phyloP scores from a whole-genome alignment of 2,329 filamentous ascomycete genomes.

The Pseudopyrenochaeta lycopersici region DNA sequence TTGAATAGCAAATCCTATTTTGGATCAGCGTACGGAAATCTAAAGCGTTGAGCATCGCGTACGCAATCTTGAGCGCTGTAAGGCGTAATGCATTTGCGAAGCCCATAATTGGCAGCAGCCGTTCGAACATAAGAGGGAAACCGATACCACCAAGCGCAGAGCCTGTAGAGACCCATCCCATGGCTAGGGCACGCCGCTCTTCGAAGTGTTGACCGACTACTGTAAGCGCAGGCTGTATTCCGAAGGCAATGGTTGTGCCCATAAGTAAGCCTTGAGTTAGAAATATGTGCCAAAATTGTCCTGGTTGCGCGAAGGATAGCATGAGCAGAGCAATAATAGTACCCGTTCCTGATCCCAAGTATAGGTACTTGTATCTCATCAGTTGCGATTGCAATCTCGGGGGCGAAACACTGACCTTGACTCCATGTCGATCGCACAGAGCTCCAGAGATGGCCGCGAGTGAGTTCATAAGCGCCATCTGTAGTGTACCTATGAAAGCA shows the following conservation, averaged over 20 bases:
- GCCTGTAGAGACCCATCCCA: slow-evolving; percentile 55
- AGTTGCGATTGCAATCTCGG: not conserved
- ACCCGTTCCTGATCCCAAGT: slow-evolving; percentile 35
- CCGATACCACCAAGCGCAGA: slow-evolving; percentile 59
- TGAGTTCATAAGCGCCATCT: slow-evolving; percentile 59
- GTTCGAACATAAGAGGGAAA: slow-evolving; percentile 65
- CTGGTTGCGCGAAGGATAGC: slow-evolving; percentile 33
- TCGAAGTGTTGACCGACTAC: slow-evolving; percentile 56
- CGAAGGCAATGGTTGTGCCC: slow-evolving; percentile 53
- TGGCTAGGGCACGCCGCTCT: slow-evolving; percentile 52
- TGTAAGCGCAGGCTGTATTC: slow-evolving; percentile 54
- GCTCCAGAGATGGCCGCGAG: slow-evolving; percentile 68
- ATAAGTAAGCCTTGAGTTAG: slow-evolving; percentile 56
- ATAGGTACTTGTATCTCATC: slow-evolving; percentile 34
- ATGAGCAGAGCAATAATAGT: slow-evolving; percentile 28
- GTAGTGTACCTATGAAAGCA: slow-evolving; percentile 55
- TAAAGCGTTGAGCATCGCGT: slow-evolving; percentile 48
- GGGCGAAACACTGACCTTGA: slow-evolving; percentile 52
- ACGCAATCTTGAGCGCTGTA: slow-evolving; percentile 62
- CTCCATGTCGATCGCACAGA: slow-evolving; percentile 69
- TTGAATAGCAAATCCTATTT: slow-evolving; percentile 59
- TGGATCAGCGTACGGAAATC: slow-evolving; percentile 57
- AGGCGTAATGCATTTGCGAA: slow-evolving; percentile 70
- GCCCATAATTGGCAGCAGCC: slow-evolving; percentile 63
- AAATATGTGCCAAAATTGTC: slow-evolving; percentile 53